Evolutionary conservation across 2,329 filamentous ascomycete species (phyloP), one percentile per base, ranked within the genome.

Genomic region (Microdochium nivale): DNA sequence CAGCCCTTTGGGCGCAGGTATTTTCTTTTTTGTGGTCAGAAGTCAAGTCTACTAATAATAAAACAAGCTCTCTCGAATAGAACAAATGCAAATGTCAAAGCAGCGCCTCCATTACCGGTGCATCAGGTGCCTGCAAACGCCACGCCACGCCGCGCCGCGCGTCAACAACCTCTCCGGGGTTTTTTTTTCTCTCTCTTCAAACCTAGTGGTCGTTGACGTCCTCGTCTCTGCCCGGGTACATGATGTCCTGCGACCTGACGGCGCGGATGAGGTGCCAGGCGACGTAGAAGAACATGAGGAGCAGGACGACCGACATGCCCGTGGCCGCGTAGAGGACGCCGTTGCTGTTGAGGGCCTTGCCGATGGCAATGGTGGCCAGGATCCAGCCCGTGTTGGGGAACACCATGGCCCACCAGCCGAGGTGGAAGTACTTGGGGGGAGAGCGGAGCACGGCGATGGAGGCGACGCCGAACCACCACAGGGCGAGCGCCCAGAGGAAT

Each of bases 391-490:
- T 78, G 63, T 83, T 83, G 47, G 80, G 80, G 63, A 83, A 83
- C 10, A 83, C 77, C 63, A 80, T 75, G 0, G 81, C 80, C 77
- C 80, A 86, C 80, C 80, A 85, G 1, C 79, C 79, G 2, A 85
- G 69, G 54, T 81, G 77, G 57, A 83, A 83, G 55, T 70, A 67
- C 61, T 72, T 73, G 58, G 76, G 70, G 3, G 70, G 73, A 11
- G 69, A 68, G 61, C 58, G 67, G 50, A 73, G 48, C 1, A 78
- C 72, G 2, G 76, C 74, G 30, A 78, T 62, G 19, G 70, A 60
- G 2, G 73, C 74, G 43, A 79, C 72, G 50, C 69, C 70, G 62
- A 80, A 83, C 76, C 77, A 80, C 78, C 81, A 83, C 14, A 76
- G 61, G 48, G 72, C 72, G 23, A 88, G 63, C 0, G 80, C 77